Percentiles rank a stretch among this genome's conserved stretches.
Conservation (phyloP, 352 stramenopile species). For the Globisporangium camurandrum region DNA sequence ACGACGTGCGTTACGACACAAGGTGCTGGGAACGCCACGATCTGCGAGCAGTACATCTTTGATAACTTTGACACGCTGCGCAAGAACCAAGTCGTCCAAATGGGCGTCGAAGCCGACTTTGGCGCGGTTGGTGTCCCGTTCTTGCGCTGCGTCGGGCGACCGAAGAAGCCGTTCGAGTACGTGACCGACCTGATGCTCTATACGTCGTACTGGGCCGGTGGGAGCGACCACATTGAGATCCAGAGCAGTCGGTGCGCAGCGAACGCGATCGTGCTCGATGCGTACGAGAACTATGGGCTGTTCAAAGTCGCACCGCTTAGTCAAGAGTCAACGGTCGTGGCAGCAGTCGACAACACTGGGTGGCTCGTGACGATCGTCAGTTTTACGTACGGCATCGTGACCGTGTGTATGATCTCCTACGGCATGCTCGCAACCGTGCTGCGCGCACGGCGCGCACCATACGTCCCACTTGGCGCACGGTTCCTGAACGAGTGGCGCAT, state of each 20-base stretch:
- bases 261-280: conserved; percentile 22
- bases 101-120: conserved; percentile 26
- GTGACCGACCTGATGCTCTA: conserved; percentile 45
- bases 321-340: conserved; percentile 6
- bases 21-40: conserved; percentile 15
- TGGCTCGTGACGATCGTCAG: conserved; percentile 30
- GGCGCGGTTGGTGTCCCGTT: conserved; percentile 28
- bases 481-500: background rate
- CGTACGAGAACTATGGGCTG: conserved; percentile 29
- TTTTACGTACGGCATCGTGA: conserved; percentile 26
- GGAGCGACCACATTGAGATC: conserved; percentile 35
- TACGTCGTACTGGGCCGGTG: conserved; percentile 46
- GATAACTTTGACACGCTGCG: conserved; percentile 38
- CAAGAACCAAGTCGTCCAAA: conserved; percentile 21
- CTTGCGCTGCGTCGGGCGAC: conserved; percentile 31
- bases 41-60: conserved; percentile 39
- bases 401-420: background rate
- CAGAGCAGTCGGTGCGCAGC: conserved; percentile 42
- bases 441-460: background rate
- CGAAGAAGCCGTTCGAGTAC: conserved; percentile 29
- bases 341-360: conserved; percentile 20
- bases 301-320: conserved; percentile 11
- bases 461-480: background rate
- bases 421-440: background rate
- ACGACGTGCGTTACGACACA: conserved; percentile 19